Evolutionary conservation across 306 rosid species (phyloP).

Genomic region (Acacia acuminata): DNA sequence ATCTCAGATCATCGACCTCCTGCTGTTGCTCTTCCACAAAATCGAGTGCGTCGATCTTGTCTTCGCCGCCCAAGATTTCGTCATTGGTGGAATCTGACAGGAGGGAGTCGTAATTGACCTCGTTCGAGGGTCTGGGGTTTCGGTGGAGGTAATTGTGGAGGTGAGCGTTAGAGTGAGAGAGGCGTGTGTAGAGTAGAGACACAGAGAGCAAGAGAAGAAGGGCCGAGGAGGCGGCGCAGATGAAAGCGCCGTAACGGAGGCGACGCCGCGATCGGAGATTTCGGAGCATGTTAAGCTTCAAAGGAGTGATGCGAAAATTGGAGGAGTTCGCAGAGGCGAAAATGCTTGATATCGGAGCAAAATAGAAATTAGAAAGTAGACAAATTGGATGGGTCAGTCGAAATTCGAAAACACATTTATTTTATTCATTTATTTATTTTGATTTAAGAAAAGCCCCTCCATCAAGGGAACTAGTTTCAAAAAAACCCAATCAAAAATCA

Average conservation of each 20-base stretch:
- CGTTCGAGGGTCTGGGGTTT: not conserved
- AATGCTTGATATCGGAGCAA: not conserved
- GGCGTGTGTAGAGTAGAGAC: constrained; percentile 57
- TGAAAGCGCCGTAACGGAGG: constrained; percentile 51
- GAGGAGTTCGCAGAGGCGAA: not conserved
- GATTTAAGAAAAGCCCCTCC: not conserved
- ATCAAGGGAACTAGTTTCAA: too few relatives aligned
- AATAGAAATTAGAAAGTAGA: not conserved
- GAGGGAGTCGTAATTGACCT: constrained; percentile 50
- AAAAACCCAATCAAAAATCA: too few relatives aligned
- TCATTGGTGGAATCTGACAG: constrained; percentile 52
- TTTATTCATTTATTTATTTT: too few relatives aligned
- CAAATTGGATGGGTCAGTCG: too few relatives aligned
- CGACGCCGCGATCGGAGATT: constrained; percentile 69
- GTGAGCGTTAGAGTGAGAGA: constrained; percentile 46
- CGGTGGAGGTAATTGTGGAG: constrained; percentile 29
- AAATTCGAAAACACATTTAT: too few relatives aligned
- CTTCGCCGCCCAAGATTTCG: constrained; percentile 45
- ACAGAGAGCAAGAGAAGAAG: constrained; percentile 58
- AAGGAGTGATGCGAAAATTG: not conserved
- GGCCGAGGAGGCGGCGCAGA: constrained; percentile 62
- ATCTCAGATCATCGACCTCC: constrained; percentile 1
- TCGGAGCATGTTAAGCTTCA: constrained; percentile 46
- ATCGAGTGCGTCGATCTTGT: constrained; percentile 82
- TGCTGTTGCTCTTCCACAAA: constrained; percentile 43